Conservation (phyloP, 1,284 basidiomycete species). For the Volvariella surrecta region DNA sequence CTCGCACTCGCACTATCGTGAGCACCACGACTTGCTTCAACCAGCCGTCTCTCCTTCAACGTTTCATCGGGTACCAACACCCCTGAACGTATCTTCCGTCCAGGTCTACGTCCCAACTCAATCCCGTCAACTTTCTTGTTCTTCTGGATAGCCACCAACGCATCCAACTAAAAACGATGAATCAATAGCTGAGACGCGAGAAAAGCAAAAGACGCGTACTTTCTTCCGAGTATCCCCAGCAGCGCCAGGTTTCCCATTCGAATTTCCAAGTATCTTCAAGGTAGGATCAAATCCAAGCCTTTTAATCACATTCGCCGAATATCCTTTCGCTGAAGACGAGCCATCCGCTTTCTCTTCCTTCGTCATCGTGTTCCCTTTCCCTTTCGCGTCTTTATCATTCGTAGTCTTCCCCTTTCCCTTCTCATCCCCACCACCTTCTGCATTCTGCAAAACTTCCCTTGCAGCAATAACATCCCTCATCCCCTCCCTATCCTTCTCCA, state of each 20-base stretch:
- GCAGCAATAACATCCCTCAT: conserved; percentile 52
- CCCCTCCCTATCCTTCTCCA: conserved; percentile 55
- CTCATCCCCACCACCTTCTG: conserved; percentile 9
- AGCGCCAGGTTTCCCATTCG: background rate
- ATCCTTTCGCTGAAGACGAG: conserved; percentile 16
- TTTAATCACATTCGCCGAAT: conserved; percentile 57
- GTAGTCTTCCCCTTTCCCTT: conserved; percentile 16
- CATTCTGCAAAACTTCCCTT: conserved; percentile 28
- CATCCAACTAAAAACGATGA: conserved; percentile 33
- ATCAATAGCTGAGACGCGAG: background rate
- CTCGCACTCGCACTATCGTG: background rate
- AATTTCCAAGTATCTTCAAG: conserved; percentile 32
- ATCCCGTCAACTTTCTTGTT: conserved; percentile 40
- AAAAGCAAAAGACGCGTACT: conserved; percentile 24
- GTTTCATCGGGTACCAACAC: conserved; percentile 25
- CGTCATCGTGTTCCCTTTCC: conserved; percentile 14
- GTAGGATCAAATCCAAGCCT: conserved; percentile 70
- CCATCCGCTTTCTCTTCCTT: conserved; percentile 1
- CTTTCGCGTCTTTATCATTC: conserved; percentile 20
- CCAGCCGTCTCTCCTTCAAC: background rate
- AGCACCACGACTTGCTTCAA: too few relatives aligned
- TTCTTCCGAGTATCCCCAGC: conserved; percentile 40
- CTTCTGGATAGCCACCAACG: conserved; percentile 37
- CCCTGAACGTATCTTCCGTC: conserved; percentile 44
- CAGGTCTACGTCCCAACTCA: conserved; percentile 44